Conservation (phyloP, 1,284 basidiomycete genomes). For the Leccinum griseonigrum region DNA sequence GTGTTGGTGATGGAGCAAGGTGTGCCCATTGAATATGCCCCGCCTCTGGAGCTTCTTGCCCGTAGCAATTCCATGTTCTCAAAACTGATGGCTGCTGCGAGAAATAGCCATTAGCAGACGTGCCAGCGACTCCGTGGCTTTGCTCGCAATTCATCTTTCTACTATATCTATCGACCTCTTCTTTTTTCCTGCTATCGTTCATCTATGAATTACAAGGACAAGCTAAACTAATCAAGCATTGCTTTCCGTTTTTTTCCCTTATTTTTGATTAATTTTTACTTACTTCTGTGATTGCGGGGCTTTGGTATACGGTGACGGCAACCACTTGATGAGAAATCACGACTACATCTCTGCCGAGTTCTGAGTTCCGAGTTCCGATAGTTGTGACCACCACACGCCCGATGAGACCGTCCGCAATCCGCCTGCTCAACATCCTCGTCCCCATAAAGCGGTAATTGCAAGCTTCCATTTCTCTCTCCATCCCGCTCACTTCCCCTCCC, state of each 20-base stretch:
- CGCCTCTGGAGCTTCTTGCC: slow-evolving; percentile 21
- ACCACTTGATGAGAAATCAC: neutral
- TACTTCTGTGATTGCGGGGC: neutral
- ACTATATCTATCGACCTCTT: neutral
- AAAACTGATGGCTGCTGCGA: slow-evolving; percentile 29
- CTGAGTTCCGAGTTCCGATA: slow-evolving; percentile 23
- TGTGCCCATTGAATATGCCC: slow-evolving; percentile 27
- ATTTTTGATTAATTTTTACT: neutral
- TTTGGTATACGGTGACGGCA: neutral
- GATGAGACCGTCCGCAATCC: slow-evolving; percentile 74
- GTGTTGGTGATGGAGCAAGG: slow-evolving; percentile 35
- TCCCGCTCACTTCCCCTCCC: neutral
- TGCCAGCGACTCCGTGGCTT: neutral
- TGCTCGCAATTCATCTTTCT: neutral
- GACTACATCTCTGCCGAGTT: neutral
- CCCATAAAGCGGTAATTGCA: slow-evolving; percentile 78
- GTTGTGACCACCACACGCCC: slow-evolving; percentile 12
- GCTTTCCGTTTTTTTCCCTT: neutral
- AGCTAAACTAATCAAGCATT: neutral
- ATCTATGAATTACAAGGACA: neutral
- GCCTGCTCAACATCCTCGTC: slow-evolving; percentile 85
- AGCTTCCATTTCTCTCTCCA: slow-evolving; percentile 15
- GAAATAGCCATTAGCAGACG: slow-evolving; percentile 11
- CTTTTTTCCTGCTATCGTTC: neutral
- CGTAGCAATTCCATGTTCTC: slow-evolving; percentile 27